Conservation (phyloP, 169 alveolate species). For the Plasmodium coatneyi region DNA sequence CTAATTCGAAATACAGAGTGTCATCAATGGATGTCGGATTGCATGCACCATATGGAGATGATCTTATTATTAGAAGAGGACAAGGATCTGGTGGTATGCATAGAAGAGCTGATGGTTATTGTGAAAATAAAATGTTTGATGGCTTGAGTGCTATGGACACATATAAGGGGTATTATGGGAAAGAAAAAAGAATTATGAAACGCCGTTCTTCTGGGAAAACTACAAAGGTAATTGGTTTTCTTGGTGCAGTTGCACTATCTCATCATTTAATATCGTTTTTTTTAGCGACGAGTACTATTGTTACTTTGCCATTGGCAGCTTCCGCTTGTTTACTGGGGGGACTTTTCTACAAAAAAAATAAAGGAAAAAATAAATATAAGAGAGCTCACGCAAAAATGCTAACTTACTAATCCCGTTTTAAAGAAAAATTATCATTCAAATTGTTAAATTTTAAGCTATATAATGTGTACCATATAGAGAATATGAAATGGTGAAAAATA, state of each 20-base stretch:
- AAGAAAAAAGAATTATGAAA: not conserved
- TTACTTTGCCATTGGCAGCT: not conserved
- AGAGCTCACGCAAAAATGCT: not conserved
- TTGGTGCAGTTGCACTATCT: not conserved
- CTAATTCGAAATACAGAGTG: not conserved
- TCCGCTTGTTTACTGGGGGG: not conserved
- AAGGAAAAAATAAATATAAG: no score
- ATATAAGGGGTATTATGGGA: not conserved
- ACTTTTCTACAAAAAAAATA: not conserved
- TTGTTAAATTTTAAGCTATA: not conserved
- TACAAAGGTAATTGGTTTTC: not conserved
- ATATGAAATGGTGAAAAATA: not conserved
- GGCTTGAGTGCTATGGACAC: not conserved
- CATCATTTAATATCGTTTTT: not conserved
- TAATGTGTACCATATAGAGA: not conserved
- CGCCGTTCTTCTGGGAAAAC: not conserved
- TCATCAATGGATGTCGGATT: not conserved
- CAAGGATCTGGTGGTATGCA: not conserved
- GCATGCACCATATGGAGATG: not conserved
- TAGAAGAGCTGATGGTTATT: not conserved
- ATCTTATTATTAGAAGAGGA: not conserved
- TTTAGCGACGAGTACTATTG: not conserved
- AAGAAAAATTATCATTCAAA: not conserved
- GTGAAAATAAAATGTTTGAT: not conserved
- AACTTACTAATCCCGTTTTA: not conserved